A percentile compares a stretch with the other conserved stretches of the same genome.
Evolutionary conservation across 2,329 filamentous ascomycete genomes (phyloP).

Genomic region (Paramyrothecium sp.): DNA sequence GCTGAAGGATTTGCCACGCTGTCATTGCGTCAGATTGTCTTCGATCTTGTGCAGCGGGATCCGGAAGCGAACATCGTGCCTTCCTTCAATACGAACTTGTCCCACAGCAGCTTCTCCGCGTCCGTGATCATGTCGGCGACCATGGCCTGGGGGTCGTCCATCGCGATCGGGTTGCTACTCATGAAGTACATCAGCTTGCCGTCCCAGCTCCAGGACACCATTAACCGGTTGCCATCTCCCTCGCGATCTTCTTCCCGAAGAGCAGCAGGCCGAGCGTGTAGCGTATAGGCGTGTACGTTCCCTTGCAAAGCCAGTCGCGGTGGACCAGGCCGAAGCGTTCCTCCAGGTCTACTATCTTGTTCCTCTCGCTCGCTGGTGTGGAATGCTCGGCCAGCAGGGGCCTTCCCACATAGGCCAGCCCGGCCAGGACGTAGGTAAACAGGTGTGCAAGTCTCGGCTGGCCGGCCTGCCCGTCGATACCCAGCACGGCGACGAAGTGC

Average conservation of each 20-base stretch:
- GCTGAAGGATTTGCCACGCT: background rate
- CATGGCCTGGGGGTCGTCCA: background rate
- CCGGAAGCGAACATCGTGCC: background rate
- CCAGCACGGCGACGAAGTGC: background rate
- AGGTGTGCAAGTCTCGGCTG: background rate
- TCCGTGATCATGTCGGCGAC: background rate
- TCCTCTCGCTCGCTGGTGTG: background rate
- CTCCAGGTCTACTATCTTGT: background rate
- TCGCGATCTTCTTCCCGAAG: background rate
- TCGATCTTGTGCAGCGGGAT: background rate
- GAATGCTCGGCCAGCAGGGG: background rate
- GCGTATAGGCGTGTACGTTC: background rate
- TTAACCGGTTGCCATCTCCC: background rate
- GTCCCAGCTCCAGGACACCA: background rate
- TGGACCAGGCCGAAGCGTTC: background rate
- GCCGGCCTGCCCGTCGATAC: background rate
- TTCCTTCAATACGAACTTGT: background rate
- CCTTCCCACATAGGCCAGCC: background rate
- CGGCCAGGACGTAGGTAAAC: background rate
- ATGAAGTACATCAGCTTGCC: background rate
- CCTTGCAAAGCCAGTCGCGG: background rate
- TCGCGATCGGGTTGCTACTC: background rate
- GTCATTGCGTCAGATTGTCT: background rate
- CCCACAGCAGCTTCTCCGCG: background rate
- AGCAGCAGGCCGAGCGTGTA: background rate